Conservation (phyloP, 371 early-diverging fungal genomes). For the Actinomortierella wolfii region DNA sequence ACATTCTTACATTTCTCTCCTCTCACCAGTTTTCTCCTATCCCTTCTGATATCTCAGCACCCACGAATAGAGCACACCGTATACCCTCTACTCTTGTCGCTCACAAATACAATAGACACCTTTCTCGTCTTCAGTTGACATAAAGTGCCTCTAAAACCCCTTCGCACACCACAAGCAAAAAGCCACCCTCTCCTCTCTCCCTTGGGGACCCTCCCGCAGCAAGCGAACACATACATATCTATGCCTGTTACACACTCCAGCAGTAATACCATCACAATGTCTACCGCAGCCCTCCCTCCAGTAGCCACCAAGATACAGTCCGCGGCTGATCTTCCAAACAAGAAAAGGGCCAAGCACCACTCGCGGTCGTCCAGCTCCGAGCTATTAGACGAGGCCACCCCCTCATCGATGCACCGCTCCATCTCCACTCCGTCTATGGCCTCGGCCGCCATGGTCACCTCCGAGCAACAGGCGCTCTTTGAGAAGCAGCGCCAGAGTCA, state of each 20-base stretch:
- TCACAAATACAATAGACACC: too few species aligned
- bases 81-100: too few species aligned
- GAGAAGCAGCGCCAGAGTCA: slow-evolving; percentile 39
- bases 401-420: slow-evolving; percentile 35
- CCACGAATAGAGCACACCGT: too few species aligned
- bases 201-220: background rate
- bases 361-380: too few species aligned
- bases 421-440: slow-evolving; percentile 27
- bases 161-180: slow-evolving; percentile 2
- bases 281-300: slow-evolving; percentile 15
- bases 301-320: slow-evolving; percentile 13
- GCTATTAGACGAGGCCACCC: background rate
- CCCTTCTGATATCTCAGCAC: too few species aligned
- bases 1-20: too few species aligned
- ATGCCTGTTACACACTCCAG: slow-evolving; percentile 37
- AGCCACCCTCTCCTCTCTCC: slow-evolving; percentile 6
- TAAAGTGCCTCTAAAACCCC: too few species aligned
- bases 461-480: slow-evolving; percentile 32
- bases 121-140: too few species aligned
- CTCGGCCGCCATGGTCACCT: slow-evolving; percentile 33
- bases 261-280: too few species aligned
- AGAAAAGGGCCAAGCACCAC: too few species aligned
- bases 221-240: background rate
- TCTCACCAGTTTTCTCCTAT: too few species aligned
- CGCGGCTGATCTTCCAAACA: too few species aligned